Conservation (phyloP, 768 basidiomycete species). For the Leccinum olivaceopallidum region DNA sequence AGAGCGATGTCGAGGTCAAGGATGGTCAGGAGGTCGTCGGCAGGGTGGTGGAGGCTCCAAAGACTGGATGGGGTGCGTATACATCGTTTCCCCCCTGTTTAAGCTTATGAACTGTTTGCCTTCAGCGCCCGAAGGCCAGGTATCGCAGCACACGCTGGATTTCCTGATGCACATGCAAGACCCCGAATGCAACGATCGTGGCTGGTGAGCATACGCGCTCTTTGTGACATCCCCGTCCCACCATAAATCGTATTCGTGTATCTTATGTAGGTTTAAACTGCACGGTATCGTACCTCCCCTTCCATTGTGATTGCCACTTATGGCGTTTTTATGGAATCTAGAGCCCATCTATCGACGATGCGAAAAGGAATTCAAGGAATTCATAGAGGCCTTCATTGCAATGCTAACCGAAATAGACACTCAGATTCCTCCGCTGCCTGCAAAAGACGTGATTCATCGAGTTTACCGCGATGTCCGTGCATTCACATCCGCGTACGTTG, state of each 20-base stretch:
- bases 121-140: constrained; percentile 77
- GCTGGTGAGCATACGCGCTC: constrained; percentile 55
- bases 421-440: constrained; percentile 84
- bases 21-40: constrained; percentile 77
- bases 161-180: constrained; percentile 72
- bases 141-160: constrained; percentile 83
- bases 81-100: too few species aligned
- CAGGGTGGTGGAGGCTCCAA: constrained; percentile 77
- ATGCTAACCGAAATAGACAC: constrained; percentile 71
- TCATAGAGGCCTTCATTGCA: constrained; percentile 70
- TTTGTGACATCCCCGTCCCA: background rate
- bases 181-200: constrained; percentile 79
- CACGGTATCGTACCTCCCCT: constrained; percentile 48
- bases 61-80: constrained; percentile 66
- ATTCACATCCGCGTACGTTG: background rate
- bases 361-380: constrained; percentile 88
- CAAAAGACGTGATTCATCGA: constrained; percentile 89
- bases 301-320: background rate
- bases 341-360: constrained; percentile 46
- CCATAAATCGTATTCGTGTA: background rate
- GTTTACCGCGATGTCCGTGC: constrained; percentile 82
- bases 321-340: constrained; percentile 1
- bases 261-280: constrained; percentile 70
- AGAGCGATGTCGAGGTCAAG: constrained; percentile 45
- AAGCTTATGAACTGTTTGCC: background rate